A percentile compares a stretch with the other conserved stretches of the same genome.
These are phyloP conservation scores for Rhododendron vialii DNA, from an alignment of 148 eudicot species.

Conservation along the genomic window DNA sequence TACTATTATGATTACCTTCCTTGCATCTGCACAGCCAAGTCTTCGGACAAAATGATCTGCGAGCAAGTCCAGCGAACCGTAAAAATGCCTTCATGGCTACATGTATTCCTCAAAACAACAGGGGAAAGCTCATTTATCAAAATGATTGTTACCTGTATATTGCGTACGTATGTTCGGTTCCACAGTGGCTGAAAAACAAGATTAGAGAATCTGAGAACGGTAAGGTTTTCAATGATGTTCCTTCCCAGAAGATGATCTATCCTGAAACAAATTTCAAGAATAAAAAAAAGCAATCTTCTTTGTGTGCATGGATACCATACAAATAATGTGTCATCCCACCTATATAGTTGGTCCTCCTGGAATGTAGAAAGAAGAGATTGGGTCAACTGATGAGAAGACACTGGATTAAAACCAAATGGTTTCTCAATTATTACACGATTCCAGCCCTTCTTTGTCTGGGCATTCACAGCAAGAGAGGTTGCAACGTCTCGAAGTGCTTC, in stretches of 20 bases:
- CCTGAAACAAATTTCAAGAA: constrained; percentile 16
- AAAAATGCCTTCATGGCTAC: background rate
- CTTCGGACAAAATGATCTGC: constrained; percentile 24
- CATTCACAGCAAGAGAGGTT: constrained; percentile 26
- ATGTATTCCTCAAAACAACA: background rate
- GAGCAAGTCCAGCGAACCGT: background rate
- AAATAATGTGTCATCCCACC: constrained; percentile 12
- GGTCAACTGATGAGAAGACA: constrained; percentile 24
- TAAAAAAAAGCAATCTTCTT: background rate
- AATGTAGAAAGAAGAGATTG: constrained; percentile 23
- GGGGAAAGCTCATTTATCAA: background rate
- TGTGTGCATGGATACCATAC: background rate
- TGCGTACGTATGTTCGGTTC: constrained; percentile 30
- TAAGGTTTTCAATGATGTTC: constrained; percentile 38
- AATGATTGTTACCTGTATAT: constrained; percentile 29
- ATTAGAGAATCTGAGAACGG: constrained; percentile 40
- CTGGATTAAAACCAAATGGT: constrained; percentile 34
- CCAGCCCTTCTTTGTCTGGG: constrained; percentile 37
- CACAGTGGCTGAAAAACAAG: constrained; percentile 38
- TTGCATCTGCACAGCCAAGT: constrained; percentile 13
- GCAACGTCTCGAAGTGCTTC: constrained; percentile 29
- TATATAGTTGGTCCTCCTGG: constrained; percentile 29
- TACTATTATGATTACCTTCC: constrained; percentile 17
- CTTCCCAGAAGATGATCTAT: constrained; percentile 42
- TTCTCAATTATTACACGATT: constrained; percentile 36